Conservation (phyloP, 495 filamentous ascomycete species). For the Penicillium lividum region DNA sequence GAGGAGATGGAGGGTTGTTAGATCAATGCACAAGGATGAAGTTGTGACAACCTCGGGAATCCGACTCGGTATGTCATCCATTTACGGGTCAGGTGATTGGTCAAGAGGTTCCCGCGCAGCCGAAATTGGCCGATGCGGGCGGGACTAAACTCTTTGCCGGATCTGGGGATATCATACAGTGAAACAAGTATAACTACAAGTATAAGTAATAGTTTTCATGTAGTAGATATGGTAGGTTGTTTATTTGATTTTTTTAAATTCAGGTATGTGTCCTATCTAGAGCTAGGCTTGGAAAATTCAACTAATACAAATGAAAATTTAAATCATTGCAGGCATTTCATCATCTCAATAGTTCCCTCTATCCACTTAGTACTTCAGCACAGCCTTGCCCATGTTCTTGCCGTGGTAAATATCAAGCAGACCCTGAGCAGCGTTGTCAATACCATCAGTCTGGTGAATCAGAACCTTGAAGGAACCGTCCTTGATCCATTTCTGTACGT, state of each 20-base stretch:
- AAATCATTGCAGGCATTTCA: constrained; percentile 15
- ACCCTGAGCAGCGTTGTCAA: constrained; percentile 79
- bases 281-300: too few species aligned
- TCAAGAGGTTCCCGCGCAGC: constrained; percentile 40
- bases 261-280: too few species aligned
- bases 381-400: constrained; percentile 91
- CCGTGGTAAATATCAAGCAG: constrained; percentile 85
- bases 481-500: constrained; percentile 78
- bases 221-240: too few species aligned
- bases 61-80: constrained; percentile 47
- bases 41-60: constrained; percentile 48
- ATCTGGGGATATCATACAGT: not conserved
- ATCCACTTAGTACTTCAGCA: constrained; percentile 63
- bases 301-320: not conserved
- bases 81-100: constrained; percentile 46
- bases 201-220: too few species aligned
- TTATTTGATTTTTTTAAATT: not conserved
- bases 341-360: constrained; percentile 1
- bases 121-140: constrained; percentile 45
- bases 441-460: constrained; percentile 70
- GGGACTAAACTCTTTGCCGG: constrained; percentile 29
- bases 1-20: constrained; percentile 23
- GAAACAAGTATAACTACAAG: too few species aligned
- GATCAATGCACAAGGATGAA: constrained; percentile 37
- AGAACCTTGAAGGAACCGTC: constrained; percentile 79